A percentile compares a stretch with the other conserved stretches of the same genome.
Conservation (phyloP, 2,329 filamentous ascomycete species). For the Mollisia scopiformis region DNA sequence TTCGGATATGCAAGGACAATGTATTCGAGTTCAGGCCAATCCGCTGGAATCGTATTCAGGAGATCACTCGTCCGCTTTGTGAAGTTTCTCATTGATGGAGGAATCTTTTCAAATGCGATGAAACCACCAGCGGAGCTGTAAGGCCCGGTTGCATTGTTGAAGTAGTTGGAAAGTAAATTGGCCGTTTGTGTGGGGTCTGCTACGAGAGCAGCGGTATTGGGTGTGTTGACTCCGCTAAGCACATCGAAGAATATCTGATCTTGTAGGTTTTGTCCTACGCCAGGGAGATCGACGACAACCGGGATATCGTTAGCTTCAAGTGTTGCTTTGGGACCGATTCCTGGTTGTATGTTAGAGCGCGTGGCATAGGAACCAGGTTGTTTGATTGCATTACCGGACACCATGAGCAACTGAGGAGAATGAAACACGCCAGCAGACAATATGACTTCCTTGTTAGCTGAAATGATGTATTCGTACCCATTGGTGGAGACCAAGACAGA, state of each 20-base stretch:
- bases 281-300: conserved; percentile 48
- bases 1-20: conserved; percentile 46
- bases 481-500: conserved; percentile 38
- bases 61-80: conserved; percentile 39
- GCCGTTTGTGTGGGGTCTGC: conserved; percentile 1
- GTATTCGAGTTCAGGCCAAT: conserved; percentile 30
- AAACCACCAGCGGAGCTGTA: conserved; percentile 31
- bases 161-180: conserved; percentile 13
- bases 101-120: conserved; percentile 41
- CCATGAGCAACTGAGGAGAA: conserved; percentile 47
- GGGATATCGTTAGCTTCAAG: conserved; percentile 49
- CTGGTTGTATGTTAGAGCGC: conserved; percentile 34
- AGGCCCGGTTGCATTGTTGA: conserved; percentile 8
- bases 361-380: conserved; percentile 49
- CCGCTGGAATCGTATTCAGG: conserved; percentile 40
- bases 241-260: conserved; percentile 38
- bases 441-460: conserved; percentile 39
- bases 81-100: conserved; percentile 25
- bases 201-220: neutral
- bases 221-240: conserved; percentile 37
- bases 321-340: conserved; percentile 47
- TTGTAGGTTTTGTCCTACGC: conserved; percentile 54
- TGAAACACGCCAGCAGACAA: conserved; percentile 53
- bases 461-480: conserved; percentile 19
- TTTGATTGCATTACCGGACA: conserved; percentile 42